These are phyloP conservation scores for Pugionium dolabratum DNA, from an alignment of 345 rosid species.

Conservation along the genomic window DNA sequence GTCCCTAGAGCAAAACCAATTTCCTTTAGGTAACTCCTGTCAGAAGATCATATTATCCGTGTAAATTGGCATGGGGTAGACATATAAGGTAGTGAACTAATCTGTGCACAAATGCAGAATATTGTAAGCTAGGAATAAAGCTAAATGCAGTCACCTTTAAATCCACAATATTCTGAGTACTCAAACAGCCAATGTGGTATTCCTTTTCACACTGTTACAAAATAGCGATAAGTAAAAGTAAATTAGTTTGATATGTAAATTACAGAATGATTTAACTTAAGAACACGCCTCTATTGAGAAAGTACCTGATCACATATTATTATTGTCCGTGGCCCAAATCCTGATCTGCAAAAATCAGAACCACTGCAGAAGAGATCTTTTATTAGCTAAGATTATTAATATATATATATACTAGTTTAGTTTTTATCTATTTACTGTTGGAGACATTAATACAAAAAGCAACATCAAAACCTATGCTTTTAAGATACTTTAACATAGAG, in stretches of 20 bases:
- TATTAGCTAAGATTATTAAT: constrained; percentile 20
- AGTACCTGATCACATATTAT: constrained; percentile 94
- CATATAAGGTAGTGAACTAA: constrained; percentile 7
- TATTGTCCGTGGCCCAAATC: constrained; percentile 95
- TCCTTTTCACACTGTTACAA: constrained; percentile 81
- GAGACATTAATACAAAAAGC: constrained; percentile 15
- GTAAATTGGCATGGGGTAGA: constrained; percentile 23
- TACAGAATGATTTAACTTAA: constrained; percentile 11
- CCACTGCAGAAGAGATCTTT: constrained; percentile 48
- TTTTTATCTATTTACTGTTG: constrained; percentile 16
- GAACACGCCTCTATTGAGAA: constrained; percentile 18
- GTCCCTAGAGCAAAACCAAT: constrained; percentile 87
- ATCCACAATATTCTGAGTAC: constrained; percentile 72
- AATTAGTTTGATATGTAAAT: constrained; percentile 24
- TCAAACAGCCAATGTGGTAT: constrained; percentile 89
- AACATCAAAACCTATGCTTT: constrained; percentile 4
- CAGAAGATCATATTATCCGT: constrained; percentile 26
- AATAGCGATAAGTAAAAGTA: constrained; percentile 11
- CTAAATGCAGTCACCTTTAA: constrained; percentile 59
- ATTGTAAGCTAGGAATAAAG: constrained; percentile 13
- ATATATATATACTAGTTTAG: constrained; percentile 11
- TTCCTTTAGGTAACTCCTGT: constrained; percentile 89
- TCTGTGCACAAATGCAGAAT: constrained; percentile 15
- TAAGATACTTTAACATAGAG: constrained; percentile 7
- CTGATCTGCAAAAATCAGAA: constrained; percentile 83